A percentile compares a stretch with the other conserved stretches of the same genome.
These are phyloP conservation scores for Dictyostelium capitatum DNA, from an alignment of 78 protist species.

Conservation along the genomic window DNA sequence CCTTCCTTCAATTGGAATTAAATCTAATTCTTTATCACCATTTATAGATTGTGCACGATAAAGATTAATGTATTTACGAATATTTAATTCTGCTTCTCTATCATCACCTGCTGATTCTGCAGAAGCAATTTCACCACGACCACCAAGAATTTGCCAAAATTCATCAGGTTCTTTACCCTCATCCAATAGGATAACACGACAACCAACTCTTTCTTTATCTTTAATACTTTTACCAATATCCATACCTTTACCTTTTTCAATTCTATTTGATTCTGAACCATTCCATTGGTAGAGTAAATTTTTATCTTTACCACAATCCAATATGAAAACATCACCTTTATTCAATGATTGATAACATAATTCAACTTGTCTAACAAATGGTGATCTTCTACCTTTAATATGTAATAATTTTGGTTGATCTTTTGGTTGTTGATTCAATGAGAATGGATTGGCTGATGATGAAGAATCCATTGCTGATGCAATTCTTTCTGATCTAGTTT, in stretches of 20 bases:
- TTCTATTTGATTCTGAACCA: constrained; percentile 85
- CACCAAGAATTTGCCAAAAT: constrained; percentile 84
- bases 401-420: constrained; percentile 81
- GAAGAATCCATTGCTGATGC: background rate
- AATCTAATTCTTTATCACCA: constrained; percentile 54
- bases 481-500: constrained; percentile 20
- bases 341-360: constrained; percentile 50
- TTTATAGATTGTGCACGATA: constrained; percentile 26
- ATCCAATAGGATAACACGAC: constrained; percentile 57
- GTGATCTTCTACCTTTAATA: constrained; percentile 84
- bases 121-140: constrained; percentile 58
- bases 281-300: constrained; percentile 88
- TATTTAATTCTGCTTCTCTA: constrained; percentile 77
- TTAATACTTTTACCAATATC: constrained; percentile 82
- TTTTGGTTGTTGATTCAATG: constrained; percentile 74
- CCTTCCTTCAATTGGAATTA: constrained; percentile 55
- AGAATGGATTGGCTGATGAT: background rate
- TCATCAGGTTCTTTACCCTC: constrained; percentile 81
- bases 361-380: constrained; percentile 85
- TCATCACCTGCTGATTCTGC: constrained; percentile 79
- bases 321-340: constrained; percentile 81
- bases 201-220: constrained; percentile 83
- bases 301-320: constrained; percentile 85
- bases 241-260: constrained; percentile 89
- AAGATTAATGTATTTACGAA: constrained; percentile 52